These are phyloP conservation scores for Monosporascus ibericus DNA, from an alignment of 2,329 filamentous ascomycete genomes.

Conservation along the genomic window DNA sequence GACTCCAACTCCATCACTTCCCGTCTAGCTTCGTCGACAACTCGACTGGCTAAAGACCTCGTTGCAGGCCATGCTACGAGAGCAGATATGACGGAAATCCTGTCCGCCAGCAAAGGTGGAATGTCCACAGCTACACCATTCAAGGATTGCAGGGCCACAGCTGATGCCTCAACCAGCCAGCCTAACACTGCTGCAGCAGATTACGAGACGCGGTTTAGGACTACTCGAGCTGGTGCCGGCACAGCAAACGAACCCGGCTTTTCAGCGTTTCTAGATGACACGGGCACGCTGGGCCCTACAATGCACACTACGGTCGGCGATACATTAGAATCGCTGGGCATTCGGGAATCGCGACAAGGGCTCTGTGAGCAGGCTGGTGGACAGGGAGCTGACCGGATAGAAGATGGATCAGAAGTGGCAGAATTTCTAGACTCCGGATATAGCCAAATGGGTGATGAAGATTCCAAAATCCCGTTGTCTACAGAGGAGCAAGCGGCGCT, in stretches of 20 bases:
- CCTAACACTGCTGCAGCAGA: neutral
- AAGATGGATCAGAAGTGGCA: slow-evolving; percentile 23
- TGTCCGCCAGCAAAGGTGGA: slow-evolving; percentile 15
- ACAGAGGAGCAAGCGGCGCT: slow-evolving; percentile 14
- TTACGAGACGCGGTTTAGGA: slow-evolving; percentile 18
- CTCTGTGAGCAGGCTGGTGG: neutral
- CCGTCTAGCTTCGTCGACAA: slow-evolving; percentile 14
- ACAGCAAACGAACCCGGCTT: slow-evolving; percentile 29
- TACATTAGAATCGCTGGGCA: neutral
- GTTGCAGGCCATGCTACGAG: slow-evolving; percentile 4
- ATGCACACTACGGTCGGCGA: neutral
- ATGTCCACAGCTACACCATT: slow-evolving; percentile 7
- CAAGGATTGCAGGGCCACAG: slow-evolving; percentile 3
- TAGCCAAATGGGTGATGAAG: slow-evolving; percentile 12
- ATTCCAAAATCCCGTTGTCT: slow-evolving; percentile 10
- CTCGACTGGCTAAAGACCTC: slow-evolving; percentile 10
- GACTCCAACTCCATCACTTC: slow-evolving; percentile 6
- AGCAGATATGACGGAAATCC: slow-evolving; percentile 3
- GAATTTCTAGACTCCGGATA: slow-evolving; percentile 18
- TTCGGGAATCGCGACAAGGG: neutral
- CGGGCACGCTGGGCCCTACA: slow-evolving; percentile 10
- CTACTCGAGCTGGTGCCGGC: slow-evolving; percentile 19
- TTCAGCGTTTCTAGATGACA: slow-evolving; percentile 29
- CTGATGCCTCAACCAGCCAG: slow-evolving; percentile 13
- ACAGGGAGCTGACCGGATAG: slow-evolving; percentile 1